These are phyloP conservation scores for Mycena alexandri DNA, from an alignment of 768 basidiomycete species.

Conservation along the genomic window DNA sequence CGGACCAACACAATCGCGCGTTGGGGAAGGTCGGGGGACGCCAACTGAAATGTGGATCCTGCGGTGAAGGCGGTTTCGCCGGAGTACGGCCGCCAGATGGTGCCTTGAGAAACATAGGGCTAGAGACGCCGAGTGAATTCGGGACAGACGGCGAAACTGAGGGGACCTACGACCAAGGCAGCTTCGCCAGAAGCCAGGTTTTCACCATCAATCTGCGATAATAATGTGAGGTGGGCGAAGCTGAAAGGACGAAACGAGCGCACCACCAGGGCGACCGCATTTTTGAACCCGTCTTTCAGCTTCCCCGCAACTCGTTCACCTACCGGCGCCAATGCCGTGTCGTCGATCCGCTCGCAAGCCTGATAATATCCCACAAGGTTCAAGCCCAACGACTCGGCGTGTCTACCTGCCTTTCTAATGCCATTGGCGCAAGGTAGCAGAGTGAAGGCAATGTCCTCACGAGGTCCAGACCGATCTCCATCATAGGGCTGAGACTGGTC, in stretches of 20 bases:
- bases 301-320: constrained; percentile 73
- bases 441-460: constrained; percentile 53
- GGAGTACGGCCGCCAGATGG: constrained; percentile 63
- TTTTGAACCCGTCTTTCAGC: constrained; percentile 65
- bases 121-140: constrained; percentile 39
- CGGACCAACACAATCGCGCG: constrained; percentile 64
- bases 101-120: constrained; percentile 64
- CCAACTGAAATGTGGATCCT: constrained; percentile 62
- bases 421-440: constrained; percentile 17
- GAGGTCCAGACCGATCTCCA: constrained; percentile 86
- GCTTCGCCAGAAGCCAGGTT: constrained; percentile 63
- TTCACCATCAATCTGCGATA: constrained; percentile 69
- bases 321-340: constrained; percentile 71
- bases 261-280: constrained; percentile 81
- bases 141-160: neutral
- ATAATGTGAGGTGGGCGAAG: constrained; percentile 22
- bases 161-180: constrained; percentile 70
- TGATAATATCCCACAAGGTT: constrained; percentile 82
- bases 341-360: constrained; percentile 74
- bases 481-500: constrained; percentile 87
- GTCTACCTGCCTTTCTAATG: constrained; percentile 63
- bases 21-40: constrained; percentile 57
- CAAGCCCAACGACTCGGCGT: constrained; percentile 67
- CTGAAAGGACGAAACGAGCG: constrained; percentile 40
- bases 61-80: constrained; percentile 58